Base-by-base conservation (phyloP, 106 monocot species). In the Chionographis japonica region DNA sequence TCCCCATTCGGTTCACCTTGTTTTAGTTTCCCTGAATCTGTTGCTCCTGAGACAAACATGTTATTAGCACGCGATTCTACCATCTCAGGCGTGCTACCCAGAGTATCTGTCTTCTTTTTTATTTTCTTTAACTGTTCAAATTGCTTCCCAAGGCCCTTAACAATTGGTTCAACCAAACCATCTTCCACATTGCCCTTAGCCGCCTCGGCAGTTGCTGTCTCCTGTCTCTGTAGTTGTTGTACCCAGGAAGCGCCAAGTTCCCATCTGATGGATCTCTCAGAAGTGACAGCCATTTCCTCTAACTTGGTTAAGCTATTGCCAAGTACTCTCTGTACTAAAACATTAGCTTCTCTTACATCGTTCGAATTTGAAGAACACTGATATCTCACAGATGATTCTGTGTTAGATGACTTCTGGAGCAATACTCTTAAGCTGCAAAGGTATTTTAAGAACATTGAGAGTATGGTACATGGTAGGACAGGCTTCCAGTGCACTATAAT, bases 131-230 rank as follows among this genome's bases (percentile, higher is more conserved):
- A 61, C 39, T 73, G 91, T 60, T 81, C 95, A 72, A 94, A 91
- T 60, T 85, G 73, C 60, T 79, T 85, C 19, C 95, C 95, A 50
- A 95, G 84, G 68, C 95, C 95, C 75, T 86, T 91, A 20, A 95
- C 78, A 72, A 60, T 50, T 41, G 71, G 59, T 62, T 76, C 78
- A 52, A 56, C 66, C 36, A 42, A 18, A 61, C 38, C 52, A 17
- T 73, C 65, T 60, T 80, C 78, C 13, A 16, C 58, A 61, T 68
- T 68, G 16, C 52, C 68, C 58, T 84, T 80, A 17, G 56, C 6
- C 3, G 70, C 71, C 51, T 83, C 84, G 61, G 39, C 14, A 4
- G 53, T 61, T 16, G 75, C 61, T 50, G 41, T 80, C 63, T 82
- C 89, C 66, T 87, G 65, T 74, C 86, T 83, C 69, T 89, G 83